A percentile compares a stretch with the other conserved stretches of the same genome.
These are phyloP conservation scores for Neocucurbitaria cava DNA, from an alignment of 2,329 filamentous ascomycete species.

Conservation along the genomic window DNA sequence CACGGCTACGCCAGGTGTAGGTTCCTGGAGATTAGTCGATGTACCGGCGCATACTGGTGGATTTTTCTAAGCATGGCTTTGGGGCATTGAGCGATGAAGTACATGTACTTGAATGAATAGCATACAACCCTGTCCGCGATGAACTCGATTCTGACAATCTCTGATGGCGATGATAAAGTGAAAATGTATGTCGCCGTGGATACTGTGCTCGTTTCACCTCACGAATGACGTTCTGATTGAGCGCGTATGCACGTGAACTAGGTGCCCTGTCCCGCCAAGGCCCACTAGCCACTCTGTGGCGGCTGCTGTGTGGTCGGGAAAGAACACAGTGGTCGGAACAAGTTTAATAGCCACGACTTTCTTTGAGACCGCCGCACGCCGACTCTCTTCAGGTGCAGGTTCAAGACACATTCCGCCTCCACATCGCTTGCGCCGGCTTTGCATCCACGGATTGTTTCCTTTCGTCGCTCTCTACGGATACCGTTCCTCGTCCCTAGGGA, in stretches of 20 bases:
- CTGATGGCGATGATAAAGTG: neutral
- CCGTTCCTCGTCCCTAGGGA: constrained; percentile 22
- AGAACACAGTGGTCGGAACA: constrained; percentile 41
- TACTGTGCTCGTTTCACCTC: neutral
- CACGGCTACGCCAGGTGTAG: neutral
- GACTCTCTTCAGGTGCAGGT: constrained; percentile 27
- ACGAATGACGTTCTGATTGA: constrained; percentile 15
- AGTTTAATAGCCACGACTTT: constrained; percentile 34
- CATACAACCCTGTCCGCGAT: constrained; percentile 13
- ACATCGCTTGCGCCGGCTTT: constrained; percentile 23
- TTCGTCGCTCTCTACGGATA: constrained; percentile 23
- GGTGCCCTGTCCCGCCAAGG: constrained; percentile 10
- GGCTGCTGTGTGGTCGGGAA: constrained; percentile 31
- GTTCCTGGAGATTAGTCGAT: constrained; percentile 2
- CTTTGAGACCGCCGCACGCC: constrained; percentile 32
- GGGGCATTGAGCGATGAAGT: constrained; percentile 23
- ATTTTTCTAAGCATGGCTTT: constrained; percentile 19
- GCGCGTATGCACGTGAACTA: constrained; percentile 18
- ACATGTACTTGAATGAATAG: constrained; percentile 29
- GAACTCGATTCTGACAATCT: neutral
- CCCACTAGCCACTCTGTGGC: constrained; percentile 21
- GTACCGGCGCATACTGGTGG: constrained; percentile 24
- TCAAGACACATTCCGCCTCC: constrained; percentile 18
- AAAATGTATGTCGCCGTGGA: neutral
- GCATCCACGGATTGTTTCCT: constrained; percentile 20